Percentiles rank a stretch among this genome's conserved stretches.
Conservation (phyloP, 108 stramenopile species). For the Stephanodiscus triporus region DNA sequence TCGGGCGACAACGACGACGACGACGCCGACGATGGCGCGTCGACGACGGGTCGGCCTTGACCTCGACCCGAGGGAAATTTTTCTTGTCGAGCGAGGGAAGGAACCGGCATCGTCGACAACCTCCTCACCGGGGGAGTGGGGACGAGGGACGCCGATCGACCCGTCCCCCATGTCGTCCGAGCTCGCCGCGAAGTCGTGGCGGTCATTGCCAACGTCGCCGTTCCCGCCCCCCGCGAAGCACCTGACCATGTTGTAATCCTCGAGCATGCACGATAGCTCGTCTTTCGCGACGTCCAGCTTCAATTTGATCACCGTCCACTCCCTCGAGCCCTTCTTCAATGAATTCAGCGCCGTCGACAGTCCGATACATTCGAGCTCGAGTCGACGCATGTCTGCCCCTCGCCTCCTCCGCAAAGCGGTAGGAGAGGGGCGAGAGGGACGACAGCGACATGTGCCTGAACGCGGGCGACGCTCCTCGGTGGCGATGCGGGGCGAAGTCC, state of each 20-base stretch:
- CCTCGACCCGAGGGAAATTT: no score
- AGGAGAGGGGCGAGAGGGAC: conserved; percentile 23
- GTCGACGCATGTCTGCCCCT: conserved; percentile 19
- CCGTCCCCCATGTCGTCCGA: not conserved
- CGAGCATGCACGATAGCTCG: conserved; percentile 20
- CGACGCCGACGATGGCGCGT: no score
- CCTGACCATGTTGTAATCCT: conserved; percentile 14
- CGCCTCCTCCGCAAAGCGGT: conserved; percentile 22
- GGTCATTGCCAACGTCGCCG: no score
- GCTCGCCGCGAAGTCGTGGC: no score
- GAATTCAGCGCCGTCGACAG: not conserved
- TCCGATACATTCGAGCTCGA: conserved; percentile 6
- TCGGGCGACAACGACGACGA: no score
- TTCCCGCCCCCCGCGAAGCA: not conserved
- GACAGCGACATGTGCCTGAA: not conserved
- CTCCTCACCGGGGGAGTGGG: not conserved
- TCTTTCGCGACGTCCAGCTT: conserved; percentile 23
- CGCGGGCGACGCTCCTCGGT: no score
- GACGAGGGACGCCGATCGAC: no score
- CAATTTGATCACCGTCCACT: conserved; percentile 16
- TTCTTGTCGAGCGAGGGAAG: no score
- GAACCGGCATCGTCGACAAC: no score
- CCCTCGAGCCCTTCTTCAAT: conserved; percentile 14
- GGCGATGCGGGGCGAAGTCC: no score
- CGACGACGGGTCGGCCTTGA: no score